Percentiles rank a stretch among this genome's conserved stretches.
These are phyloP conservation scores for Paraurostyla sp. DNA, from an alignment of 73 alveolate species.

Conservation along the genomic window DNA sequence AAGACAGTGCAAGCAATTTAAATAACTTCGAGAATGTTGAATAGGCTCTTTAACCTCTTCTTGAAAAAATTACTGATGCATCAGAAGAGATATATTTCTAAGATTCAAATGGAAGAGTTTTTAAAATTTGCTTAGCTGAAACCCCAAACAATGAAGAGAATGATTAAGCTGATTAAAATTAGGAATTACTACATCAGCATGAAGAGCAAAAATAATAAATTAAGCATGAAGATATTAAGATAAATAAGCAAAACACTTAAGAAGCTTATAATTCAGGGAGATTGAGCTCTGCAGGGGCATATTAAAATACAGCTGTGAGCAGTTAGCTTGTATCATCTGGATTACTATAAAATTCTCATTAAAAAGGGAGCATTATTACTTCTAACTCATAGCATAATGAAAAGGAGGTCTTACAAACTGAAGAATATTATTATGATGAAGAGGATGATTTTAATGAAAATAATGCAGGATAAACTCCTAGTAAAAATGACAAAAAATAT, in stretches of 20 bases:
- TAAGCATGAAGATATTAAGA: background rate
- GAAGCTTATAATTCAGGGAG: background rate
- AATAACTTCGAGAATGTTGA: conserved; percentile 8
- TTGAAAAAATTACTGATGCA: conserved; percentile 20
- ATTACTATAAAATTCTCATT: background rate
- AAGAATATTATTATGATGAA: conserved; percentile 42
- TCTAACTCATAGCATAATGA: background rate
- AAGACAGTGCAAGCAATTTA: background rate
- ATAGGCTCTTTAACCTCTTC: conserved; percentile 26
- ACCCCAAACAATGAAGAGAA: background rate
- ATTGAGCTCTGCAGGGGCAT: conserved; percentile 4
- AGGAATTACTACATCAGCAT: background rate
- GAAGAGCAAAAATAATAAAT: background rate
- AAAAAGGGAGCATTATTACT: conserved; percentile 11
- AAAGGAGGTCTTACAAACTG: background rate
- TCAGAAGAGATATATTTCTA: conserved; percentile 18
- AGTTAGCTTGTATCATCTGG: conserved; percentile 21
- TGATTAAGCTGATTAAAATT: background rate
- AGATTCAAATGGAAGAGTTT: conserved; percentile 43
- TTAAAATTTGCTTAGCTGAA: background rate
- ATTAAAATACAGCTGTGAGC: background rate
- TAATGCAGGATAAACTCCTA: background rate
- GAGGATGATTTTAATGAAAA: conserved; percentile 26
- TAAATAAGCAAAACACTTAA: background rate
- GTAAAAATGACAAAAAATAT: background rate